Base-by-base conservation (phyloP, 2,329 filamentous ascomycete genomes). In the Paecilomyces sp. region DNA sequence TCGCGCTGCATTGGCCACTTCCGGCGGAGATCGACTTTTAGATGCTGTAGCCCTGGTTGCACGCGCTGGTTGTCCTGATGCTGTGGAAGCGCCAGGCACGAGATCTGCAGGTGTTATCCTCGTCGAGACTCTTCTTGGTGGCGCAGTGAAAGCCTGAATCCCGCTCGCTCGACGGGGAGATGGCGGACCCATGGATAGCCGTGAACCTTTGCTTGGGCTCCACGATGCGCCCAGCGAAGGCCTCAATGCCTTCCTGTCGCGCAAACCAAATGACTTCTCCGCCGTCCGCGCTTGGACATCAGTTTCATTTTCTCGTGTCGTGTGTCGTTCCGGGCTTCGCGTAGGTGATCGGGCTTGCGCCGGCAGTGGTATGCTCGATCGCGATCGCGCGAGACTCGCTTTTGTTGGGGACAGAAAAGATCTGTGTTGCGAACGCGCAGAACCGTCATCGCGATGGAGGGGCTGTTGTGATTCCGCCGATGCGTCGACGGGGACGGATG, bases 341-440 rank as follows among this genome's bases (percentile, higher is more conserved):
- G 51, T 74, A 67, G 65, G 76, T 65, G 66, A 74, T 68, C 59
- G 76, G 75, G 66, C 76, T 66, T 67, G 76, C 70, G 69, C 68
- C 63, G 80, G 77, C 59, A 79, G 75, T 34, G 87, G 72, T 6
- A 87, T 77, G 11, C 85, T 81, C 0, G 86, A 84, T 62, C 88
- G 83, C 55, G 83, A 81, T 63, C 83, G 82, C 60, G 85, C 79
- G 13, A 88, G 73, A 66, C 85, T 89, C 12, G 86, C 80, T 68
- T 81, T 85, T 0, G 86, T 88, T 0, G 88, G 86, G n/a, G 86
- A 88, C 58, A 83, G 83, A 68, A 86, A 89, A 0, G 86, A 88
- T 0, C 83, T 80, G 0, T 80, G 80, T 54, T 69, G 66, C 7
- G 70, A 64, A 47, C 72, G 70, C 18, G 73, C 66, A 31, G 67